A percentile compares a stretch with the other conserved stretches of the same genome.
Conservation (phyloP, 1,139 yeast genomes). For the Geotrichum citri-aurantii region DNA sequence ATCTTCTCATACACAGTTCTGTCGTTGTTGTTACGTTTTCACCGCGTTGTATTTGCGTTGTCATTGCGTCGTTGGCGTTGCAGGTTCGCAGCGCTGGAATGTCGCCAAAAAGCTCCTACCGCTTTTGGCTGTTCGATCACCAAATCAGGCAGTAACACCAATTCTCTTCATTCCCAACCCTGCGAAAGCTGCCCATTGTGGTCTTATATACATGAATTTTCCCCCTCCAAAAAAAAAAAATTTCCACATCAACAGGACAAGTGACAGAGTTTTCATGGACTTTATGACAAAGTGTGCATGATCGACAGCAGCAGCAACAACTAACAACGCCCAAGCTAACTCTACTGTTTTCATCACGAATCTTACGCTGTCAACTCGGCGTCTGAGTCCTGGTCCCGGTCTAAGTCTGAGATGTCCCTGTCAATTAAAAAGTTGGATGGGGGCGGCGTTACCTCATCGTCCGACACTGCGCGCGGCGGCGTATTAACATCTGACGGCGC, state of each 20-base stretch:
- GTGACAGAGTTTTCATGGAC: background rate
- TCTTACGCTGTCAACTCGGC: background rate
- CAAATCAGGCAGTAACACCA: background rate
- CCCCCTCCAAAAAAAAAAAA: too few species aligned
- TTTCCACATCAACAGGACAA: background rate
- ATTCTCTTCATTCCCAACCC: background rate
- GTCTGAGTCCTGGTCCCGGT: background rate
- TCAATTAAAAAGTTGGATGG: background rate
- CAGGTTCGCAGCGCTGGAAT: background rate
- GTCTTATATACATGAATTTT: background rate
- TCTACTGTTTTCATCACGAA: too few species aligned
- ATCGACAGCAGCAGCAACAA: background rate
- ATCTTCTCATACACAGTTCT: background rate
- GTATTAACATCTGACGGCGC: background rate
- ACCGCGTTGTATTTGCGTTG: background rate
- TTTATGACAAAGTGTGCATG: background rate
- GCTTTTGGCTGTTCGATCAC: background rate
- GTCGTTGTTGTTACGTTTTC: background rate
- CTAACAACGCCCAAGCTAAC: too few species aligned
- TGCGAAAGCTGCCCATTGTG: background rate
- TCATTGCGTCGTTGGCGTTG: background rate
- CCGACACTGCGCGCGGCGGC: background rate
- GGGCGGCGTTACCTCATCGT: too few species aligned
- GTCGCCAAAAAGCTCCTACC: background rate
- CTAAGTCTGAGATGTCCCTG: background rate